Evolutionary conservation across 495 filamentous ascomycete species (phyloP).

Genomic region (Podospora anserina): DNA sequence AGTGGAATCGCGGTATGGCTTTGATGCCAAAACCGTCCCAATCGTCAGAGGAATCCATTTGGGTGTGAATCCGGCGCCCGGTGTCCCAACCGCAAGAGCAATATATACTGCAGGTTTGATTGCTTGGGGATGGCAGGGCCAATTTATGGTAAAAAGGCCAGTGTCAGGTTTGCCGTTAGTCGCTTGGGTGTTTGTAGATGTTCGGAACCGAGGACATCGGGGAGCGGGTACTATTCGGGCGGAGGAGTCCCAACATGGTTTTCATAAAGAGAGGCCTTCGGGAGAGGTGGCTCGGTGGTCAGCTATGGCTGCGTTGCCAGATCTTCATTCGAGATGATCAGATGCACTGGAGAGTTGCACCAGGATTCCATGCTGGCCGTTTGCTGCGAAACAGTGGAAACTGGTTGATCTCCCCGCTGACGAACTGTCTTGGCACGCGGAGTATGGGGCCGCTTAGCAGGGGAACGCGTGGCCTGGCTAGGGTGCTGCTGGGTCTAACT

Average conservation of each 20-base stretch:
- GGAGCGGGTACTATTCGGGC: not conserved
- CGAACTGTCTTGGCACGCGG: not conserved
- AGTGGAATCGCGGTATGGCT: not conserved
- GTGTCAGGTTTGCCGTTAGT: not conserved
- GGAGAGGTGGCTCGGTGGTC: not conserved
- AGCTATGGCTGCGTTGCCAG: not conserved
- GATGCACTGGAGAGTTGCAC: not conserved
- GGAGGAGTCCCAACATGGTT: not conserved
- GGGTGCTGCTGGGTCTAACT: not conserved
- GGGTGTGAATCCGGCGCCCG: not conserved
- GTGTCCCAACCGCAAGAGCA: not conserved
- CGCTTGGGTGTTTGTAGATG: constrained; percentile 6
- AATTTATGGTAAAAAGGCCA: constrained; percentile 8
- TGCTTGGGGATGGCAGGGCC: not conserved
- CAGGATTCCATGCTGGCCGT: not conserved
- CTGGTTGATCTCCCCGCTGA: not conserved
- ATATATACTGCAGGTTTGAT: constrained; percentile 3
- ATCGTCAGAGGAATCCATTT: not conserved
- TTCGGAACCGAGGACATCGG: constrained; percentile 2
- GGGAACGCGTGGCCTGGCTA: not conserved
- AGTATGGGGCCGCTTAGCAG: not conserved
- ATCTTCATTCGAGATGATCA: not conserved
- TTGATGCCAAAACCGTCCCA: not conserved
- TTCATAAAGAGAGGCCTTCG: not conserved
- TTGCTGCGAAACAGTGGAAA: not conserved